Base-by-base conservation (phyloP, 148 eudicot species). In the Chenopodium suecicum region DNA sequence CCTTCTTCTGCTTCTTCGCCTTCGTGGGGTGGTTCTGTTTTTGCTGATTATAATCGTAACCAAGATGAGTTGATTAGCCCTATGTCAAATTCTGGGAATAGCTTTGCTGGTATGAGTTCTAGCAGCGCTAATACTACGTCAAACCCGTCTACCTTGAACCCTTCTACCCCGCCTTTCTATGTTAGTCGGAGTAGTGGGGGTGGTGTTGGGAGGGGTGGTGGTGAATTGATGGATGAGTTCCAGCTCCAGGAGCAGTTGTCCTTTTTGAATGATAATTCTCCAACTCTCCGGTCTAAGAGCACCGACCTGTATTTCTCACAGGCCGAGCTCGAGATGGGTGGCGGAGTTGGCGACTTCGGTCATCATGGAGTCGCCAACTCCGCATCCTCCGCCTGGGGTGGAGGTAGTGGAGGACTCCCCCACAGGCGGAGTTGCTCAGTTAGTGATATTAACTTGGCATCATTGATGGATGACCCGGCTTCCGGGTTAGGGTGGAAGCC, bases 401-500 rank as follows among this genome's bases (percentile, higher is more conserved):
- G 48, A 7, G 68, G 58, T 11, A 29, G 2, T 8, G n/a, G 52
- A 8, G 48, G 52, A 12, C 37, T 79, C 58, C 68, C 83, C 32
- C 94, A 94, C 82, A 86, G 97, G 29, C 79, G 98, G 77, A 92
- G 98, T 84, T 91, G 87, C 80, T 94, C 98, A 0, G 98, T 92
- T 19, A 94, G 85, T 70, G 98, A 92, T 79, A 78, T 91, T 4
- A 85, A 82, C 79, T 54, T 88, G 4, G 91, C 89, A 52, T 82
- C 87, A 2, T 69, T 83, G 34, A 34, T 81, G 22, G 97, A 89
- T 29, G 94, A 91, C 82, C 80, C 86, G 5, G 52, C 78, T 84
- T 79, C 82, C 0, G 93, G 91, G 54, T 82, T 86, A 37, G 95
- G 95, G 3, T 95, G 95, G 96, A 95, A 90, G 62, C 96, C 98